phyloP scores from a whole-genome alignment of 2,329 filamentous ascomycete genomes.

The Xylariaceae sp. region DNA sequence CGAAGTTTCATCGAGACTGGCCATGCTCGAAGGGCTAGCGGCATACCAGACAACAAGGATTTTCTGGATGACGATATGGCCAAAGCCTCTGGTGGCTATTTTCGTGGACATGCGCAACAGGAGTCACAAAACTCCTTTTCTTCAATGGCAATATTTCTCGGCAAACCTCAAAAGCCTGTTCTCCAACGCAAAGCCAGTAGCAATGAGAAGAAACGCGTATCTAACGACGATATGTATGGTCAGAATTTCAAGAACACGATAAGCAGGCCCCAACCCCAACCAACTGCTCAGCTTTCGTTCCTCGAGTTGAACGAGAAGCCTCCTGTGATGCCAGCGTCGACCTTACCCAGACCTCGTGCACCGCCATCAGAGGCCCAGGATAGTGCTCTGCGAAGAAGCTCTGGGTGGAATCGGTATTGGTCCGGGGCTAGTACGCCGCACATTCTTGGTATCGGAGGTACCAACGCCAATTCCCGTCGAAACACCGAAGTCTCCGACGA shows the following conservation, averaged over 20 bases:
- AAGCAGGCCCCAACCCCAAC: slow-evolving; percentile 56
- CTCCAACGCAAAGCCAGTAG: slow-evolving; percentile 50
- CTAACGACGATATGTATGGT: slow-evolving; percentile 54
- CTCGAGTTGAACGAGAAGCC: slow-evolving; percentile 20
- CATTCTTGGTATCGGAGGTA: slow-evolving; percentile 56
- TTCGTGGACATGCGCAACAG: slow-evolving; percentile 50
- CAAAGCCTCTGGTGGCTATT: slow-evolving; percentile 40
- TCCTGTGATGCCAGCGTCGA: slow-evolving; percentile 19
- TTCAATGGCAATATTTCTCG: slow-evolving; percentile 64
- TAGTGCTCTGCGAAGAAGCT: slow-evolving; percentile 55
- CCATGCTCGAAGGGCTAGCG: slow-evolving; percentile 41
- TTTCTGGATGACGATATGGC: slow-evolving; percentile 38
- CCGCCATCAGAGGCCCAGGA: slow-evolving; percentile 33
- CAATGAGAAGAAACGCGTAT: slow-evolving; percentile 49
- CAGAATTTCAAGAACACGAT: slow-evolving; percentile 62
- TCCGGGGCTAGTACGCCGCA: slow-evolving; percentile 68
- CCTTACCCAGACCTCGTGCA: slow-evolving; percentile 32
- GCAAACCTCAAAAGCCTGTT: slow-evolving; percentile 49
- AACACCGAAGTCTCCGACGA: slow-evolving; percentile 52
- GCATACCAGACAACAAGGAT: slow-evolving; percentile 55
- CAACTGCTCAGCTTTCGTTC: slow-evolving; percentile 30
- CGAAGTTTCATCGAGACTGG: slow-evolving; percentile 47
- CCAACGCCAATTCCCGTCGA: slow-evolving; percentile 37
- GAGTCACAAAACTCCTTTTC: slow-evolving; percentile 56
- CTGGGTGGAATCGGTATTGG: slow-evolving; percentile 76